phyloP scores from a whole-genome alignment of 108 stramenopile genomes.

The Nitzschia sp. region DNA sequence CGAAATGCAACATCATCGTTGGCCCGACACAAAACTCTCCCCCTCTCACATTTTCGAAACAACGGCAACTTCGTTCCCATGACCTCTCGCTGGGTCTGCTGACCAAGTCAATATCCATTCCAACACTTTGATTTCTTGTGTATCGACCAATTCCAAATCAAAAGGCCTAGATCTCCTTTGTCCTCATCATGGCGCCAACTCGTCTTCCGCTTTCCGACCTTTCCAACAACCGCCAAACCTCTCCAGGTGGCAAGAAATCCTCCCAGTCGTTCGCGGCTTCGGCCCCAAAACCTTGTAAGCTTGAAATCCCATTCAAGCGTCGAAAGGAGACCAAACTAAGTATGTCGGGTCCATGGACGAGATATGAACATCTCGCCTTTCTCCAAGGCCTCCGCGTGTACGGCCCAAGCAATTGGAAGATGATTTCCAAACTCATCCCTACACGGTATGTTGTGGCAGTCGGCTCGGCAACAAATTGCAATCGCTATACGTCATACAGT shows the following conservation, averaged over 20 bases:
- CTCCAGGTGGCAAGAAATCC: too few relatives aligned
- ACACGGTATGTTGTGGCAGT: slow-evolving; percentile 52
- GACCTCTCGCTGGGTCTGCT: not conserved
- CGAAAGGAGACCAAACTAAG: too few relatives aligned
- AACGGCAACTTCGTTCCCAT: not conserved
- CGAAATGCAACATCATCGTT: not conserved
- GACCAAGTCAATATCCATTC: too few relatives aligned
- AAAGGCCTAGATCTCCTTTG: too few relatives aligned
- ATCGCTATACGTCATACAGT: too few relatives aligned
- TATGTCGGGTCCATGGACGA: too few relatives aligned
- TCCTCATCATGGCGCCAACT: not conserved
- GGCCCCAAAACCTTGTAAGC: too few relatives aligned
- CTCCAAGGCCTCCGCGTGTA: slow-evolving; percentile 34
- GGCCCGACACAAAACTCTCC: not conserved
- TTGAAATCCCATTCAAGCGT: too few relatives aligned
- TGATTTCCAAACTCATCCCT: slow-evolving; percentile 35
- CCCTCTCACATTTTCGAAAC: not conserved
- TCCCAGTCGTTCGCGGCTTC: too few relatives aligned
- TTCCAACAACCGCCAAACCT: too few relatives aligned
- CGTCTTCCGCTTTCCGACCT: not conserved
- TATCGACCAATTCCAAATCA: not conserved
- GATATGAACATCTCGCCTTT: slow-evolving; percentile 40
- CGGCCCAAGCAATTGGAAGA: slow-evolving; percentile 48
- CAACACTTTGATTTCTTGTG: not conserved
- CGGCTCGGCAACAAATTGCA: too few relatives aligned